Evolutionary conservation across 306 rosid species (phyloP).

Genomic region (Aeschynomene evenia): DNA sequence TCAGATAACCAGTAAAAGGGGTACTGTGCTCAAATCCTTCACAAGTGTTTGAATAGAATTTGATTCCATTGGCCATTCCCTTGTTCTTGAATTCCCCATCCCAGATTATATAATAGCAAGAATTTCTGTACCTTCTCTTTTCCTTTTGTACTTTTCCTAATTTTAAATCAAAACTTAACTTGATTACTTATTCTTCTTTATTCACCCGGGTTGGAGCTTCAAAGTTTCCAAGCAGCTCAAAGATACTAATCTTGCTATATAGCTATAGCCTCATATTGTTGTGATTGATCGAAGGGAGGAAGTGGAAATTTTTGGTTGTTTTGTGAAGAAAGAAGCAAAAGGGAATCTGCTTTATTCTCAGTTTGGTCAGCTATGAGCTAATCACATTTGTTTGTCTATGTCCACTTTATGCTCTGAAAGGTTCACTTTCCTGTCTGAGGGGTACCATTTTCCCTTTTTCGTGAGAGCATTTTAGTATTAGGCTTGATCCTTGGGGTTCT

Average conservation of each 20-base stretch:
- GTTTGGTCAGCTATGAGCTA: slow-evolving; percentile 63
- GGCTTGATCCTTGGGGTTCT: slow-evolving; percentile 51
- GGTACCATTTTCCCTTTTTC: slow-evolving; percentile 34
- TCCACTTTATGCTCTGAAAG: slow-evolving; percentile 81
- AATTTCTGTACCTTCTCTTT: slow-evolving; percentile 28
- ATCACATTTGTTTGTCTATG: slow-evolving; percentile 51
- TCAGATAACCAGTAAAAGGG: slow-evolving; percentile 22
- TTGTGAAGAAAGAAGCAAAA: slow-evolving; percentile 42
- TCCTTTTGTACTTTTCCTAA: background rate
- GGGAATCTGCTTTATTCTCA: slow-evolving; percentile 72
- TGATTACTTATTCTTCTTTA: slow-evolving; percentile 2
- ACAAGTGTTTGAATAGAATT: slow-evolving; percentile 37
- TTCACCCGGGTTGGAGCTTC: slow-evolving; percentile 25
- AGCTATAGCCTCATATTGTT: slow-evolving; percentile 39
- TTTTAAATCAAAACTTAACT: slow-evolving; percentile 32
- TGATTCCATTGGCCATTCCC: slow-evolving; percentile 37
- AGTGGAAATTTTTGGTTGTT: slow-evolving; percentile 38
- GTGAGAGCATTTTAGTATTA: slow-evolving; percentile 28
- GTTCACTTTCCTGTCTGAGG: slow-evolving; percentile 70
- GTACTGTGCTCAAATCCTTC: slow-evolving; percentile 35
- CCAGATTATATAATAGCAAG: slow-evolving; percentile 36
- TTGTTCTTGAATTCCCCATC: slow-evolving; percentile 37
- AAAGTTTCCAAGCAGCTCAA: slow-evolving; percentile 26
- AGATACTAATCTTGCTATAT: slow-evolving; percentile 1
- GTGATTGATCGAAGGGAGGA: slow-evolving; percentile 41